Evolutionary conservation across 2,329 filamentous ascomycete species (phyloP), one percentile per base, ranked within the genome.

Genomic region (Sporothrix brasiliensis): DNA sequence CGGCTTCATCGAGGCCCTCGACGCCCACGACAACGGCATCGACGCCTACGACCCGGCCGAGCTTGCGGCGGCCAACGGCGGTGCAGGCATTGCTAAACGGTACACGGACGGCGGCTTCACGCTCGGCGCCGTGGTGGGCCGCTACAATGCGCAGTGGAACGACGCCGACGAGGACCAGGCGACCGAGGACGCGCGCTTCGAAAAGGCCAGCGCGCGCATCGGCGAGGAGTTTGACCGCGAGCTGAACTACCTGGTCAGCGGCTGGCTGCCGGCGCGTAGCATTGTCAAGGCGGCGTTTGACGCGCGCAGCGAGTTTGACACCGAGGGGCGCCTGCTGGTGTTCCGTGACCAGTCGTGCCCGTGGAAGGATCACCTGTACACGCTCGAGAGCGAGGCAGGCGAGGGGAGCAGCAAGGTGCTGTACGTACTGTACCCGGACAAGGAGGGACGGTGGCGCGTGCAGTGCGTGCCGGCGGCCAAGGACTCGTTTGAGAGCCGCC

Each of bases 21-120:
- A 99, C 81, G 95, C 94, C 71, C 94, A 99, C 81, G 95, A 99
- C 85, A 99, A 99, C 80, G 95, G 95, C 75, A 91, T 99, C 78
- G 90, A 89, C 34, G 86, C 85, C 71, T 96, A 96, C 81, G 92
- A 97, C 78, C 85, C 91, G 39, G 85, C 85, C 30, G 89, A 84
- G 44, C 79, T 97, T 21, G 81, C 87, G 41, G 85, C 88, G 41
- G 73, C 60, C 68, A 68, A 67, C 19, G 60, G 27, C 39, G 72
- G 71, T 9, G 91, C 92, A 0, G 91, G 90, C 4, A 80, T 97
- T 54, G 83, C 91, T 80, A 95, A 94, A 84, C 89, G 90, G 75
- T 97, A 96, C 83, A 90, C 89, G 75, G 87, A 94, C 77, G 90
- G 91, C 71, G 92, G 90, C 67, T 94, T 97, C 82, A 91, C 88